Base-by-base conservation (phyloP, 176 grass and related monocot genomes). In the Ensete ventricosum region DNA sequence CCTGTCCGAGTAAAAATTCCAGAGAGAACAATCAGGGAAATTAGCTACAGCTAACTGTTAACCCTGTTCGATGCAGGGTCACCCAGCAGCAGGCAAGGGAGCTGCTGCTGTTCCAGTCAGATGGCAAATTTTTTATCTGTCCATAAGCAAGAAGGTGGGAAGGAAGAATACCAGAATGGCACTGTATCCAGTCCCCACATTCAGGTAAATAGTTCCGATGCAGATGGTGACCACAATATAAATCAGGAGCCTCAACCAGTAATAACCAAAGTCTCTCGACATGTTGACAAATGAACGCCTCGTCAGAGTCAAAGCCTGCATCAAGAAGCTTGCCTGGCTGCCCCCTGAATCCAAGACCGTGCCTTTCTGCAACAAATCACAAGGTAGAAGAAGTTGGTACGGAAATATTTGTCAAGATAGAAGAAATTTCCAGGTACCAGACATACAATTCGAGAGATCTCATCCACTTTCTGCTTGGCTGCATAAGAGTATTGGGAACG, bases 201-300 rank as follows among this genome's bases (percentile, higher is more conserved):
- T 91, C 52, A 91, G 77, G 82, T 99, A 99, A 50, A 99, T 99
- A 2, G 88, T 91, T 34, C 95, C 95, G n/a, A 99, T 99, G 73
- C 95, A 99, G 25, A 99, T n/a, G 50, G 91, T 91, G 67, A 99
- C 95, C 25, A 99, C 76, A 77, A 99, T 79, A 78, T 99, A 99
- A 54, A 99, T 99, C 60, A 91, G 75, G 54, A 99, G 88, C 81
- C 95, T 91, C 82, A 99, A 67, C 95, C 95, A 99, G 86, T 99
- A 99, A 68, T 99, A 99, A 16, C 95, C 95, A 26, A 99, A 99
- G 72, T 99, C 95, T 34, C 95, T 87, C 0, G 91, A 89, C 95
- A 99, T 99, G 75, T 99, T 99, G 22, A 88, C 57, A 64, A 99
- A 94, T 9, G 95, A 99, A 62, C 95, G 78, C 78, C 83, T 91